Conservation (phyloP, 768 basidiomycete genomes). For the Chlorophyllum brunneum region DNA sequence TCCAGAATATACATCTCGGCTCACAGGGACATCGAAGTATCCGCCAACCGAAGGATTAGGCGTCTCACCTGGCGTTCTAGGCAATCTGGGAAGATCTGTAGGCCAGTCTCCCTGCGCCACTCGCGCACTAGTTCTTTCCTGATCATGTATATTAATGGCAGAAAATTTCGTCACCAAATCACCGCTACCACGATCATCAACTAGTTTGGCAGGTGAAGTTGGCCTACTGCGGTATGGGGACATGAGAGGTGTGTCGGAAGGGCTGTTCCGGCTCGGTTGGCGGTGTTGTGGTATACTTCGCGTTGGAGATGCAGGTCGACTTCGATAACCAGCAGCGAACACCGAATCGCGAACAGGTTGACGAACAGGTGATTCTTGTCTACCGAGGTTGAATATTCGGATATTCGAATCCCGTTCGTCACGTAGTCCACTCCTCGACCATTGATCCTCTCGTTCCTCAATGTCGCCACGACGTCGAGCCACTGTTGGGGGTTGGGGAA, state of each 20-base stretch:
- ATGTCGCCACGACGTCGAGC: slow-evolving; percentile 8
- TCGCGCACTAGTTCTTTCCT: not conserved
- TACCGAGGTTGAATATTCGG: not conserved
- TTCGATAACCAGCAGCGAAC: not conserved
- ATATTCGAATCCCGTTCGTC: not conserved
- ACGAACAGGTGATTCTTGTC: slow-evolving; percentile 4
- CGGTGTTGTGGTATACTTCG: not conserved
- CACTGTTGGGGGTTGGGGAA: slow-evolving; percentile 25
- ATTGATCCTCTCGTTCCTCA: not conserved
- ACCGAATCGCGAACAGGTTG: slow-evolving; percentile 2
- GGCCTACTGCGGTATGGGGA: slow-evolving; percentile 8
- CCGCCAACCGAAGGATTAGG: slow-evolving; percentile 15
- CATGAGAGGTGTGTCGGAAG: not conserved
- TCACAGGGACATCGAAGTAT: slow-evolving; percentile 19
- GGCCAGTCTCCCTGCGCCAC: slow-evolving; percentile 21
- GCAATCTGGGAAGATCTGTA: slow-evolving; percentile 25
- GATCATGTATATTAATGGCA: not conserved
- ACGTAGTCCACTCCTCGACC: not conserved
- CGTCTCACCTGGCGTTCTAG: slow-evolving; percentile 26
- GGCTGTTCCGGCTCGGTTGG: not conserved
- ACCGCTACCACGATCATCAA: not conserved
- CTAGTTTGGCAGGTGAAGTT: not conserved
- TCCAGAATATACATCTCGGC: not conserved
- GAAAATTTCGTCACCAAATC: slow-evolving; percentile 7
- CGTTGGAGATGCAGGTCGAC: slow-evolving; percentile 7